These are phyloP conservation scores for Hypholoma sublateritium DNA, from an alignment of 768 basidiomycete genomes.

Conservation along the genomic window DNA sequence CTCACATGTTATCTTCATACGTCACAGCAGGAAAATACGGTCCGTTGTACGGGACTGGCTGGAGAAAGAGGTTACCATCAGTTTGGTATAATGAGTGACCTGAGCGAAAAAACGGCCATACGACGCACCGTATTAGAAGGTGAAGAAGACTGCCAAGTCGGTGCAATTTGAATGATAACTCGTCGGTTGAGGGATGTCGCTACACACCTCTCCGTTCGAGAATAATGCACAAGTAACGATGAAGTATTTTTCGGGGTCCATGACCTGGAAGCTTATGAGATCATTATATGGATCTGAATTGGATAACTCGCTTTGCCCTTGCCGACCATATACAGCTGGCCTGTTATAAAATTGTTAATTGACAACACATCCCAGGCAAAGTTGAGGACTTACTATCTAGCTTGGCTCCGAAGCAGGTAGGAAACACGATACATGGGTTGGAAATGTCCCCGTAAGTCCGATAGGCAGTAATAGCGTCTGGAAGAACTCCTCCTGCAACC, in stretches of 20 bases:
- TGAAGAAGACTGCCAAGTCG: conserved; percentile 48
- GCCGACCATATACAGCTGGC: conserved; percentile 47
- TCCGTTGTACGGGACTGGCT: conserved; percentile 57
- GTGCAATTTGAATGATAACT: conserved; percentile 2
- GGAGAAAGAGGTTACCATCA: not conserved
- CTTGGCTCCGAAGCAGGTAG: conserved; percentile 54
- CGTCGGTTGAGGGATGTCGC: not conserved
- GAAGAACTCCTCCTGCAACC: conserved; percentile 1
- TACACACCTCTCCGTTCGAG: conserved; percentile 55
- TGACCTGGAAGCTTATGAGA: conserved; percentile 27
- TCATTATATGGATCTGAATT: not conserved
- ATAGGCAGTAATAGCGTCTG: conserved; percentile 4
- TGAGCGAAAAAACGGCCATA: not conserved
- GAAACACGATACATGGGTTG: conserved; percentile 59
- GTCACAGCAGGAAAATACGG: conserved; percentile 58
- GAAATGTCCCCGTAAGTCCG: conserved; percentile 49
- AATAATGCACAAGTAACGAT: conserved; percentile 58
- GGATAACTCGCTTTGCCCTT: conserved; percentile 40
- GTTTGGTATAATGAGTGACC: not conserved
- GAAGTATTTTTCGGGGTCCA: conserved; percentile 53
- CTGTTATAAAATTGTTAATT: conserved; percentile 26
- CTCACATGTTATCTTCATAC: conserved; percentile 60
- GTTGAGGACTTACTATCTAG: conserved; percentile 42
- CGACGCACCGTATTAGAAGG: conserved; percentile 55
- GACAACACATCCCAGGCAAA: not conserved